A percentile compares a stretch with the other conserved stretches of the same genome.
phyloP scores from a whole-genome alignment of 192 early-diverging fungal species.

The Spizellomyces sp. region DNA sequence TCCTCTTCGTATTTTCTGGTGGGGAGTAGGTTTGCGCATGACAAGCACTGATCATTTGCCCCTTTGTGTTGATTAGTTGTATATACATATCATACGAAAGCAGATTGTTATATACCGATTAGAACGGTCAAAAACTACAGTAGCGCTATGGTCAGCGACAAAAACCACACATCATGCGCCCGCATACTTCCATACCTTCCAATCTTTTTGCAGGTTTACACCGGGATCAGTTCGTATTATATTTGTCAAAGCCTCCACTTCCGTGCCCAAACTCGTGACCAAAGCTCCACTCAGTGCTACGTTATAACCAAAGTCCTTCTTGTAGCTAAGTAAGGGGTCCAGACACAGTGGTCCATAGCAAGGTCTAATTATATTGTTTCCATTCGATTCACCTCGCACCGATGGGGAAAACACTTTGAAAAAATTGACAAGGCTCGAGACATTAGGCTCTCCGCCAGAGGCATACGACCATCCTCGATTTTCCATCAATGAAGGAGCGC shows the following conservation, averaged over 20 bases:
- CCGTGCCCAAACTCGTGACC: neutral
- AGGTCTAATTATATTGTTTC: neutral
- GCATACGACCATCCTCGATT: constrained; percentile 11
- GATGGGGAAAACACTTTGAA: neutral
- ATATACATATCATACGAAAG: no score
- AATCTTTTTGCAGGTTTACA: constrained; percentile 12
- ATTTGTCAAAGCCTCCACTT: constrained; percentile 4
- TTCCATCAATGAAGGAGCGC: neutral
- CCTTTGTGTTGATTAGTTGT: no score
- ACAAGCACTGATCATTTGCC: constrained; percentile 10
- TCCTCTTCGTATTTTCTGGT: constrained; percentile 1
- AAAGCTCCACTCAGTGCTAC: constrained; percentile 7
- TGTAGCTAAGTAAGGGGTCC: neutral
- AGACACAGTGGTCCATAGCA: constrained; percentile 1
- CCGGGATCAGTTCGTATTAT: neutral
- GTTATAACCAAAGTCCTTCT: constrained; percentile 2
- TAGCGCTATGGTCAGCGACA: neutral
- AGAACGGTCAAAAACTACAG: constrained; percentile 1
- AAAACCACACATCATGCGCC: neutral
- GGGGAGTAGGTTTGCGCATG: neutral
- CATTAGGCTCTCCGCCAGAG: neutral
- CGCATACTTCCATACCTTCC: constrained; percentile 8
- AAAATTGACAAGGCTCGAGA: constrained; percentile 7
- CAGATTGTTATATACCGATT: neutral
- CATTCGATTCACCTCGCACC: neutral